Evolutionary conservation across 192 early-diverging fungal species (phyloP), one percentile per base, ranked within the genome.

Genomic region (Chytriomyces sp.): DNA sequence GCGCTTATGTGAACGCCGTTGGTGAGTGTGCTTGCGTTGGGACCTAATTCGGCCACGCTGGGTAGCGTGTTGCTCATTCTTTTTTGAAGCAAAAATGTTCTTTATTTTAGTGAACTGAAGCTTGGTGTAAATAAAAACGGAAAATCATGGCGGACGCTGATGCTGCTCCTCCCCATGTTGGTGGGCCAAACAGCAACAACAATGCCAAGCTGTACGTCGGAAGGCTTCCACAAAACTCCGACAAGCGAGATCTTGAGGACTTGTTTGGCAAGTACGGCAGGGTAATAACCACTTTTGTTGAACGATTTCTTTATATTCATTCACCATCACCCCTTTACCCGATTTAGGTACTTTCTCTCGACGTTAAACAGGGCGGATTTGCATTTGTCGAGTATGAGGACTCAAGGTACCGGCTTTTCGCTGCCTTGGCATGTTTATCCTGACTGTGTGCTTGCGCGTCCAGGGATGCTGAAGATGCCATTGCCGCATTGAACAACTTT

Each of bases 311-410:
- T 75, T 47, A 6, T 20, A 10, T 47, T 28, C 13, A 26, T 66
- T 69, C 18, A 46, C 47, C 26, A 64, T 71, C 35, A 45, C 46
- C n/a, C 28, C 16, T 47, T n/a, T 79, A n/a, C 66, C 23, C 47
- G 7, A 26, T 57, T 13, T 67, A 59, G 24, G 67, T 77, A 6
- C 26, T 77, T 13, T 64, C 69, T 20, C 67, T 85, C 24, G 86
- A 88, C 44, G 72, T 88, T 49, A 88, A 88, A 77, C 82, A 82
- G 28, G 84, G 84, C 57, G 87, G 87, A 7, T 88, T 83, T 67
- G 87, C 86, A 9, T 88, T 88, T 77, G 72, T 88, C 10, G 82
- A 88, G 71, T 87, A 78, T 66, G 83, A 64, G 64, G 74, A 76
- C 61, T 8, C 20, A 35, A 35, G 35, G 35, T 43, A 65, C 16